phyloP scores from a whole-genome alignment of 169 alveolate genomes.

The Eimeria brunetti region DNA sequence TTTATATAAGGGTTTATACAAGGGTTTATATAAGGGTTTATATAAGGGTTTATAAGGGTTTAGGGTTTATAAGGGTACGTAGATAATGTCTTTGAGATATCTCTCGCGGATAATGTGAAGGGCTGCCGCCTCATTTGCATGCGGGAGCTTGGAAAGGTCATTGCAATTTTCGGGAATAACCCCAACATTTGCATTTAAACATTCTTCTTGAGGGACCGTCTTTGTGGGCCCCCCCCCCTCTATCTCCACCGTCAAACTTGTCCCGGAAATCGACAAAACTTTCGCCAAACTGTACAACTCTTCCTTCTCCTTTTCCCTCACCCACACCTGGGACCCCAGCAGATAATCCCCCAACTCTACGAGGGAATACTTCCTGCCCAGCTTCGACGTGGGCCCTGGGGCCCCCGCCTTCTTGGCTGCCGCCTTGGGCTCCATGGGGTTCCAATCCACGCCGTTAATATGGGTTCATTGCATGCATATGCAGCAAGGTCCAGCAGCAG shows the following conservation, averaged over 20 bases:
- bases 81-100: constrained; percentile 52
- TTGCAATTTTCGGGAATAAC: constrained; percentile 91
- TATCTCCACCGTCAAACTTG: constrained; percentile 30
- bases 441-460: not conserved
- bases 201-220: constrained; percentile 36
- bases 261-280: constrained; percentile 58
- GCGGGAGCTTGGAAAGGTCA: constrained; percentile 94
- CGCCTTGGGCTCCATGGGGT: constrained; percentile 1
- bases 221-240: constrained; percentile 35
- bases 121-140: constrained; percentile 93
- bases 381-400: constrained; percentile 28
- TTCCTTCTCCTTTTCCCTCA: constrained; percentile 39
- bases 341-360: constrained; percentile 75
- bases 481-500: not conserved
- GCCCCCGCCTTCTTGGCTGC: constrained; percentile 32
- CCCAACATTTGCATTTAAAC: constrained; percentile 77
- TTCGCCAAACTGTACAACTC: constrained; percentile 44
- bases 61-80: constrained; percentile 71
- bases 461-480: not conserved
- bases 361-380: constrained; percentile 64
- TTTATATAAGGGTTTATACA: too few relatives aligned
- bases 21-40: too few relatives aligned
- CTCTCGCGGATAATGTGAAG: constrained; percentile 88
- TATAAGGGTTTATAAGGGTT: too few relatives aligned
- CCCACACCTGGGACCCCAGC: constrained; percentile 71